Conservation (phyloP, 2,329 filamentous ascomycete species). For the Leptographium radiaticola region DNA sequence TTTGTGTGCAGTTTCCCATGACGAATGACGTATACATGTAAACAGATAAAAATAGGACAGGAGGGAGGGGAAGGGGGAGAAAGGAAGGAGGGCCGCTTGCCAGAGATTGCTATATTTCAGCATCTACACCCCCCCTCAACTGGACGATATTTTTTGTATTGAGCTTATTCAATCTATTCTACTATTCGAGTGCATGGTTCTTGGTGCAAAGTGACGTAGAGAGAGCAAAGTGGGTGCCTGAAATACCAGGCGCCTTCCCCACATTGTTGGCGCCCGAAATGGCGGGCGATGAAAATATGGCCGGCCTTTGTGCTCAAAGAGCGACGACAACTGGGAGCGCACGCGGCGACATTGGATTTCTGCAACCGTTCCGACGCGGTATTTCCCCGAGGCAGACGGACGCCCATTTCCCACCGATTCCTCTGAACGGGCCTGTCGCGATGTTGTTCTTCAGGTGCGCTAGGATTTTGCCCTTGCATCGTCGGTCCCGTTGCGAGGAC, state of each 20-base stretch:
- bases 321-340: neutral
- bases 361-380: too few species aligned
- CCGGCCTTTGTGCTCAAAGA: too few species aligned
- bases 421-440: neutral
- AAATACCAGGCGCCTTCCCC: neutral
- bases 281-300: neutral
- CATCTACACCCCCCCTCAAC: neutral
- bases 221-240: neutral
- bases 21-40: conserved; percentile 2
- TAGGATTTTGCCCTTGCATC: neutral
- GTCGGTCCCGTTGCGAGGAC: neutral
- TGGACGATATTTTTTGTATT: neutral
- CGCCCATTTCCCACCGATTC: neutral
- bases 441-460: conserved; percentile 18
- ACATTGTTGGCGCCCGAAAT: neutral
- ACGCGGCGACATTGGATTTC: neutral
- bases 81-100: neutral
- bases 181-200: neutral
- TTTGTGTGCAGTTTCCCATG: neutral
- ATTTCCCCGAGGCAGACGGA: neutral
- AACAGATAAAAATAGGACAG: conserved; percentile 2
- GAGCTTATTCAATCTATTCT: neutral
- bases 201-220: neutral
- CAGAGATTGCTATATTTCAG: neutral
- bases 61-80: neutral